phyloP scores from a whole-genome alignment of 163 green algal species.

The Scenedesmus sp. region DNA sequence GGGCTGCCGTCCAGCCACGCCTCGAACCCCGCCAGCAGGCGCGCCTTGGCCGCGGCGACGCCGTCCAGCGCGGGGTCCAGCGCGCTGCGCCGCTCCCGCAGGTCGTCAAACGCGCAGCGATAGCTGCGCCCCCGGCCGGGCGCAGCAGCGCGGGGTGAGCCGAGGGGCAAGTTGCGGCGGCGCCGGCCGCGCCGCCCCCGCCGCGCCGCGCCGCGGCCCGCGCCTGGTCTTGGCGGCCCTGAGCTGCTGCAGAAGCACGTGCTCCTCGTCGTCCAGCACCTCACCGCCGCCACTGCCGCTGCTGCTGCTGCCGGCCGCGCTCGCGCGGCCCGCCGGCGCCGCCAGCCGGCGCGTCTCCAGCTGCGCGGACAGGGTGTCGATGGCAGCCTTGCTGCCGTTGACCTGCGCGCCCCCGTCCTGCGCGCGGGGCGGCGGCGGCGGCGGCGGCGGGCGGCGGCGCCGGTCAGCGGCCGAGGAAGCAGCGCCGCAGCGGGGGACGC shows the following conservation, averaged over 20 bases:
- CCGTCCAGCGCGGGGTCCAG: conserved; percentile 34
- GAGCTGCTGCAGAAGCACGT: conserved; percentile 42
- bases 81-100: conserved; percentile 42
- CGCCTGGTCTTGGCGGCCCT: conserved; percentile 51
- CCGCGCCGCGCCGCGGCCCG: not conserved
- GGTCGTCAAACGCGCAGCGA: conserved; percentile 42
- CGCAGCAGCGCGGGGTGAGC: not conserved
- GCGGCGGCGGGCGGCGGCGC: not conserved
- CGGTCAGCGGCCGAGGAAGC: no score
- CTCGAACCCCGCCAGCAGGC: conserved; percentile 45
- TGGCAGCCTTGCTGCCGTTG: conserved; percentile 63
- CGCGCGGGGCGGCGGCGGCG: not conserved
- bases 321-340: not conserved
- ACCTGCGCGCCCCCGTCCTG: conserved; percentile 55
- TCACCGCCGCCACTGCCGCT: conserved; percentile 2
- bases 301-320: not conserved
- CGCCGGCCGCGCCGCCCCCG: not conserved
- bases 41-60: conserved; percentile 44
- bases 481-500: not conserved
- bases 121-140: conserved; percentile 34
- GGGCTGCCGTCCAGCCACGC: conserved; percentile 13
- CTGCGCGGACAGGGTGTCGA: conserved; percentile 56
- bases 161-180: not conserved
- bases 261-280: conserved; percentile 46
- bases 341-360: conserved; percentile 40